Evolutionary conservation across 768 basidiomycete genomes (phyloP).

Genomic region (Boletus reticulatus): DNA sequence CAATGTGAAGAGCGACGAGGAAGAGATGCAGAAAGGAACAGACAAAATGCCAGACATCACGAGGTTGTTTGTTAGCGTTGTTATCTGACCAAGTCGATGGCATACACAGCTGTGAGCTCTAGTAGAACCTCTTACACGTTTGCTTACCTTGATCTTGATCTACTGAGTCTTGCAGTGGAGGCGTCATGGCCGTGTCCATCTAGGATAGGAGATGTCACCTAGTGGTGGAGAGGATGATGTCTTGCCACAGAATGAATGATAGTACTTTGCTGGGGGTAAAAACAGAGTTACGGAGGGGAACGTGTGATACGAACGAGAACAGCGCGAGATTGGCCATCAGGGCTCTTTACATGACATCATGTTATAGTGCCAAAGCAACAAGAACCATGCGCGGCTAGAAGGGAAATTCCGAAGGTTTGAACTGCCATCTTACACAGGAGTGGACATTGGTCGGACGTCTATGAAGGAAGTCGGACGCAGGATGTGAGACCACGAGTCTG

Average conservation of each 20-base stretch:
- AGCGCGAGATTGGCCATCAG: no score
- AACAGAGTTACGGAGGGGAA: no score
- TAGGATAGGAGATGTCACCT: neutral
- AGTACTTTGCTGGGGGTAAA: neutral
- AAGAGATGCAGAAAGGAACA: neutral
- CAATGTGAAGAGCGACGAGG: neutral
- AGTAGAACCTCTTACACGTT: neutral
- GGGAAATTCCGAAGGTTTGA: no score
- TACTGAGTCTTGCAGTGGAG: neutral
- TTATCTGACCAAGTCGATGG: neutral
- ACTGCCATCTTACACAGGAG: no score
- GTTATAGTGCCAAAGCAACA: no score
- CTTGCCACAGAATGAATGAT: neutral
- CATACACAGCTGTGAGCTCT: no score
- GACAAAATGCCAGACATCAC: neutral
- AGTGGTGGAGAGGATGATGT: neutral
- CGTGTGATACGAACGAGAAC: no score
- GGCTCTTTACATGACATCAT: no score
- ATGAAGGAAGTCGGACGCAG: no score
- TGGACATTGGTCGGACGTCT: no score
- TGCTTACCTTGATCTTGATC: neutral
- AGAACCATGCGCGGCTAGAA: no score
- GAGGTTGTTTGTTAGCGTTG: neutral
- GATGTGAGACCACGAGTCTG: no score
- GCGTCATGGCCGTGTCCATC: neutral